A percentile compares a stretch with the other conserved stretches of the same genome.
These are phyloP conservation scores for Gracilariopsis chorda DNA, from an alignment of 23 red algal species.

Conservation along the genomic window DNA sequence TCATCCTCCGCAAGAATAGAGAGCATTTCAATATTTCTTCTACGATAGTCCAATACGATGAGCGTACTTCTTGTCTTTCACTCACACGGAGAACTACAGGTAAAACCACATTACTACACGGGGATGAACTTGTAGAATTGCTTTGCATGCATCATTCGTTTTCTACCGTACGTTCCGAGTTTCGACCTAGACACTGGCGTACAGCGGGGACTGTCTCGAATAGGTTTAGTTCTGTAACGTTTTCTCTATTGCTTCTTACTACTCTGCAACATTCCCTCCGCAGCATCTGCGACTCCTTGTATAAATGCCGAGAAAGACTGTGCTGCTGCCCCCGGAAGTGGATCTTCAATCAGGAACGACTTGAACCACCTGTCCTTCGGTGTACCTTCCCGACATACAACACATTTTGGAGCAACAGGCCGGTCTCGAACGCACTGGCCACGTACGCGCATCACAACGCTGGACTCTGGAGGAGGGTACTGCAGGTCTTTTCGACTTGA, in stretches of 20 bases:
- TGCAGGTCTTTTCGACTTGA: neutral
- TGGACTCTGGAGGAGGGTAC: constrained; percentile 55
- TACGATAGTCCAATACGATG: no score
- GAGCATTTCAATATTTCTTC: no score
- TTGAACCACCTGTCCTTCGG: constrained; percentile 68
- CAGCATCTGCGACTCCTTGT: constrained; percentile 37
- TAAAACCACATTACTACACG: no score
- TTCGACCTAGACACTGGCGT: neutral
- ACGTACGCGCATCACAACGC: constrained; percentile 27
- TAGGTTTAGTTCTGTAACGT: neutral
- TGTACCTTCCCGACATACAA: constrained; percentile 46
- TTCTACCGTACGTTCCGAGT: no score
- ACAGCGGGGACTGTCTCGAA: no score
- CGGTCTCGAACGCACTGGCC: constrained; percentile 18
- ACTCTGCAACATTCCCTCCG: neutral
- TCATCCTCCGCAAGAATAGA: no score
- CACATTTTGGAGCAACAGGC: constrained; percentile 23
- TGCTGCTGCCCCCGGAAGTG: neutral
- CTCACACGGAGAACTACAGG: no score
- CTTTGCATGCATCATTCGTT: no score
- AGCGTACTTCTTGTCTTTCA: no score
- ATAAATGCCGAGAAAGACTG: constrained; percentile 57
- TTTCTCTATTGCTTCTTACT: neutral
- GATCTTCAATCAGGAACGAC: constrained; percentile 51
- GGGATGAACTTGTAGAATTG: no score